Evolutionary conservation across 805 yeast genomes (phyloP).

Genomic region (Hanseniaspora thailandica): DNA sequence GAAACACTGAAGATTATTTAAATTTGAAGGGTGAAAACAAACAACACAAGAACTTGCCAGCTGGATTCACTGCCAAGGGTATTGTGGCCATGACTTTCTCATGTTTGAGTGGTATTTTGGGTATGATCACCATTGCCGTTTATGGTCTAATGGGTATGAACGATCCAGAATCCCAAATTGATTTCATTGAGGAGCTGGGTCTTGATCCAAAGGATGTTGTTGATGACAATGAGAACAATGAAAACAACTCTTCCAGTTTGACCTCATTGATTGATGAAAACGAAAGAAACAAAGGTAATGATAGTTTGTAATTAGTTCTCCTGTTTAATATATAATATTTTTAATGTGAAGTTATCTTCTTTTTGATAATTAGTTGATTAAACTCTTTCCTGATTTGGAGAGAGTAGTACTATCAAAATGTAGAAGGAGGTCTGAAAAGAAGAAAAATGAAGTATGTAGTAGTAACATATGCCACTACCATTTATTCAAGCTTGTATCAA

Average conservation of each 20-base stretch:
- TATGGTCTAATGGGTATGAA: constrained; percentile 82
- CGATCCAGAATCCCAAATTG: constrained; percentile 52
- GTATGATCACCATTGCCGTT: constrained; percentile 60
- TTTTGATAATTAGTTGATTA: no score
- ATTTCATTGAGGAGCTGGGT: constrained; percentile 37
- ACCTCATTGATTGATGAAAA: background rate
- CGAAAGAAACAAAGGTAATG: background rate
- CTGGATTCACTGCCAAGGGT: constrained; percentile 91
- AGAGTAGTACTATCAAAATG: no score
- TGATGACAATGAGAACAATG: background rate
- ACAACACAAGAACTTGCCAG: constrained; percentile 58
- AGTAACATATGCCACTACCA: no score
- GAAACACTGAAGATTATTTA: constrained; percentile 47
- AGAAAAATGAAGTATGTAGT: no score
- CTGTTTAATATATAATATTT: background rate
- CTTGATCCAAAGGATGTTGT: constrained; percentile 34
- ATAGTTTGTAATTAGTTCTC: background rate
- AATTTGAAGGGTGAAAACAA: constrained; percentile 66
- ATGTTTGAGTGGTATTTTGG: constrained; percentile 71
- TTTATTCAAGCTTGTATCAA: no score
- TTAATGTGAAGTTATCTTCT: background rate
- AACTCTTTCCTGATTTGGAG: no score
- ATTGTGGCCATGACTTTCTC: constrained; percentile 89
- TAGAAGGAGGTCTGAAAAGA: no score
- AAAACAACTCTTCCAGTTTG: background rate